Conservation (phyloP, 148 eudicot species). For the Dysphania ambrosioides region DNA sequence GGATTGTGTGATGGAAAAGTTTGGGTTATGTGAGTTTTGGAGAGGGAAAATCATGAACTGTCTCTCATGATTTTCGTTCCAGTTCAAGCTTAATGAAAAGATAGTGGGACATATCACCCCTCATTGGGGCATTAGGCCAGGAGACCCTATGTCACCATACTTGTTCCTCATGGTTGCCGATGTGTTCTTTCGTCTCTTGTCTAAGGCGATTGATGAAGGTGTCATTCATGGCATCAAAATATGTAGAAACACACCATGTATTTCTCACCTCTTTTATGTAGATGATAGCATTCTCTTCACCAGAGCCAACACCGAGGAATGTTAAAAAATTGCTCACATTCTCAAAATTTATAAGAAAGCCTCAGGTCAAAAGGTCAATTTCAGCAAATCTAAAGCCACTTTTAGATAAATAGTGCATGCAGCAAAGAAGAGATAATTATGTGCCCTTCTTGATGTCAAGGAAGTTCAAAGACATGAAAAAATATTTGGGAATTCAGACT, state of each 20-base stretch:
- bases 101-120: background rate
- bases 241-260: background rate
- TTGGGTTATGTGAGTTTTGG: background rate
- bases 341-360: conserved; percentile 1
- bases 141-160: background rate
- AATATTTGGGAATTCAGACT: background rate
- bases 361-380: background rate
- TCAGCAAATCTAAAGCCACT: background rate
- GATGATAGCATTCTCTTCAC: background rate
- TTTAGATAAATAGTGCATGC: background rate
- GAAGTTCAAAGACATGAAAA: background rate
- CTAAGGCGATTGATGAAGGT: background rate
- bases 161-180: too few relatives aligned
- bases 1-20: background rate
- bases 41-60: background rate
- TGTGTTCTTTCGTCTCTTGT: background rate
- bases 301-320: background rate
- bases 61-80: background rate
- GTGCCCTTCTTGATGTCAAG: background rate
- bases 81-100: too few relatives aligned
- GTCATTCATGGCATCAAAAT: background rate
- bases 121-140: background rate
- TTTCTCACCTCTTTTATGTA: background rate
- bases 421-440: background rate
- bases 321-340: background rate